Evolutionary conservation across 2,329 filamentous ascomycete species (phyloP).

Genomic region (Talaromyces albobiverticillius): DNA sequence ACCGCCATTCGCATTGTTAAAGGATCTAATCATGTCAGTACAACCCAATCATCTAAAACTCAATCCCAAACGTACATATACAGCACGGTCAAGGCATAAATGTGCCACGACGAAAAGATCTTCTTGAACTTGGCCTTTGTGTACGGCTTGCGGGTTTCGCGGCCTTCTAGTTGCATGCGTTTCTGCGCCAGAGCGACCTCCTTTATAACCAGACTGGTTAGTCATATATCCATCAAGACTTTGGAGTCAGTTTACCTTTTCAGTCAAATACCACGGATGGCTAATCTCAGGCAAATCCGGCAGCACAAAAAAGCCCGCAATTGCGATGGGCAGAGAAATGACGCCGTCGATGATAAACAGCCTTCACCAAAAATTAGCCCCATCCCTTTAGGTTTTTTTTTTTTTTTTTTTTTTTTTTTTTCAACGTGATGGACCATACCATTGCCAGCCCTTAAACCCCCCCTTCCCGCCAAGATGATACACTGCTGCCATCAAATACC

Average conservation of each 20-base stretch:
- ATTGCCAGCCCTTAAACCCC: constrained; percentile 55
- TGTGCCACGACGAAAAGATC: constrained; percentile 64
- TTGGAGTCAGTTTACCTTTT: constrained; percentile 25
- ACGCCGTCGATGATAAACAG: constrained; percentile 55
- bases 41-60: not conserved
- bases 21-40: constrained; percentile 37
- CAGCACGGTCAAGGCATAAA: constrained; percentile 57
- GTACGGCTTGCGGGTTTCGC: constrained; percentile 45
- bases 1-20: constrained; percentile 58
- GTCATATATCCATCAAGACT: not conserved
- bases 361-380: constrained; percentile 23
- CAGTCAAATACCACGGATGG: constrained; percentile 48
- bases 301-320: constrained; percentile 46
- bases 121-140: constrained; percentile 54
- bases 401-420: no score
- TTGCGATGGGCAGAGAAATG: constrained; percentile 54
- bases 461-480: constrained; percentile 48
- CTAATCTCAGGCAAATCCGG: constrained; percentile 53
- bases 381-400: not conserved
- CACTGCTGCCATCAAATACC: constrained; percentile 55
- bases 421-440: constrained; percentile 20
- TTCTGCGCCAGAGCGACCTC: constrained; percentile 47
- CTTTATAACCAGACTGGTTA: constrained; percentile 15
- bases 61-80: constrained; percentile 48
- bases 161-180: constrained; percentile 51